These are phyloP conservation scores for Imleria badia DNA, from an alignment of 768 basidiomycete species.

Conservation along the genomic window DNA sequence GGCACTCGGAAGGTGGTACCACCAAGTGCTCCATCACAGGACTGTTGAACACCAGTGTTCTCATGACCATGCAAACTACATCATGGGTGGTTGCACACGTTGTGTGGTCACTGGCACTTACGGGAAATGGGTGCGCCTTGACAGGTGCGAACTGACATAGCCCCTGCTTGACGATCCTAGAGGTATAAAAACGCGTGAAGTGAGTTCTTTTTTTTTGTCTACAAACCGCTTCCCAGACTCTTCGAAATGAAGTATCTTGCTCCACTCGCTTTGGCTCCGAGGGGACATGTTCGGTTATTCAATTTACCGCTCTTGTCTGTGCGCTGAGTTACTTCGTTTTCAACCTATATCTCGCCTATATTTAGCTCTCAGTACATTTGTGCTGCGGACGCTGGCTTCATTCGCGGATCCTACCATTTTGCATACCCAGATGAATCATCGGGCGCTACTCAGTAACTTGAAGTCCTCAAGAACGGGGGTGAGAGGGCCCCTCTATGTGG, in stretches of 20 bases:
- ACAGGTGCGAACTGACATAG: too few species aligned
- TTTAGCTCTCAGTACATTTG: conserved; percentile 53
- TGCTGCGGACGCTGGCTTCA: conserved; percentile 53
- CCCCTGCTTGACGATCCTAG: too few species aligned
- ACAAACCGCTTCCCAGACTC: neutral
- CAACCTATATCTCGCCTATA: conserved; percentile 7
- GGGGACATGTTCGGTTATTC: conserved; percentile 43
- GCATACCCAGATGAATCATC: conserved; percentile 53
- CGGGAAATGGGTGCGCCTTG: too few species aligned
- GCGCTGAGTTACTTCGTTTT: neutral
- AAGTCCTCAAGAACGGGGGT: conserved; percentile 56
- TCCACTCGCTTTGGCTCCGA: conserved; percentile 38
- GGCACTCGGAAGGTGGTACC: too few species aligned
- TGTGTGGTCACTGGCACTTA: too few species aligned
- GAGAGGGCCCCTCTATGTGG: neutral
- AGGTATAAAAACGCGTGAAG: neutral
- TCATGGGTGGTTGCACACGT: too few species aligned
- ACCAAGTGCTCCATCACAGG: too few species aligned
- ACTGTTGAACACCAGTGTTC: too few species aligned
- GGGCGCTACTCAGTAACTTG: conserved; percentile 62
- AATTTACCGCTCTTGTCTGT: neutral
- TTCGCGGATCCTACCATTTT: conserved; percentile 64
- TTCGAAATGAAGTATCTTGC: conserved; percentile 22
- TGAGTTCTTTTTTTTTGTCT: neutral
- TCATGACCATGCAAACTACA: too few species aligned